These are phyloP conservation scores for Davidsoniella australis DNA, from an alignment of 2,329 filamentous ascomycete genomes.

Conservation along the genomic window DNA sequence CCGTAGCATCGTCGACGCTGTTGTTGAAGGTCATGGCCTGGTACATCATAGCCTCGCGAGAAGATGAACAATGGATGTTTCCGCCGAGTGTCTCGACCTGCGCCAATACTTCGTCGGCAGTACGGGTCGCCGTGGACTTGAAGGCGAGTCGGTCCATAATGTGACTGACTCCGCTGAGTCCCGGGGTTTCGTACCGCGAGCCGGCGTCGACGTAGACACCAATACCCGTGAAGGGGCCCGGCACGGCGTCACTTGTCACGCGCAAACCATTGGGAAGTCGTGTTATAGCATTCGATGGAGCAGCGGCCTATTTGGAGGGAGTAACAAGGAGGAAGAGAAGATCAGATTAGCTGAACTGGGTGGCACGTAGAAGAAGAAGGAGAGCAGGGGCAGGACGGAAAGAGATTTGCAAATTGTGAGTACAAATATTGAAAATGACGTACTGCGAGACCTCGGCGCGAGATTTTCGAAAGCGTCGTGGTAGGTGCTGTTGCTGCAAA, in stretches of 20 bases:
- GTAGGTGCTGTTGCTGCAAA: neutral
- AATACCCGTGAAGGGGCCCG: constrained; percentile 85
- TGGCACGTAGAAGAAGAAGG: neutral
- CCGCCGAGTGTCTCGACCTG: constrained; percentile 75
- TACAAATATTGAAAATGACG: too few species aligned
- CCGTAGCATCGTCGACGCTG: constrained; percentile 67
- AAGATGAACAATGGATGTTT: constrained; percentile 93
- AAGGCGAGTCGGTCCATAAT: constrained; percentile 93
- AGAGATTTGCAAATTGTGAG: too few species aligned
- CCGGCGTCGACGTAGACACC: constrained; percentile 93
- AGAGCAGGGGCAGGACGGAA: too few species aligned
- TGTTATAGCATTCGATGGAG: constrained; percentile 75
- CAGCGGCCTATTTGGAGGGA: constrained; percentile 29
- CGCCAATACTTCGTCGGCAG: constrained; percentile 74
- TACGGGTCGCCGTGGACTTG: constrained; percentile 61
- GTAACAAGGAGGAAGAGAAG: neutral
- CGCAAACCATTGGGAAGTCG: constrained; percentile 83
- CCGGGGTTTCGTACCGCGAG: constrained; percentile 78
- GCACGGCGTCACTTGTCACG: constrained; percentile 84
- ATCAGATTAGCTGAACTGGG: neutral
- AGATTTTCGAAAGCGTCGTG: neutral
- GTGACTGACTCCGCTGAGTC: constrained; percentile 78
- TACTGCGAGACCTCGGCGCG: neutral
- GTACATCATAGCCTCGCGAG: constrained; percentile 94
- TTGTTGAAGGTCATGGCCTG: constrained; percentile 96